Evolutionary conservation across 306 rosid genomes (phyloP).

Genomic region (Lathyrus oleraceus): DNA sequence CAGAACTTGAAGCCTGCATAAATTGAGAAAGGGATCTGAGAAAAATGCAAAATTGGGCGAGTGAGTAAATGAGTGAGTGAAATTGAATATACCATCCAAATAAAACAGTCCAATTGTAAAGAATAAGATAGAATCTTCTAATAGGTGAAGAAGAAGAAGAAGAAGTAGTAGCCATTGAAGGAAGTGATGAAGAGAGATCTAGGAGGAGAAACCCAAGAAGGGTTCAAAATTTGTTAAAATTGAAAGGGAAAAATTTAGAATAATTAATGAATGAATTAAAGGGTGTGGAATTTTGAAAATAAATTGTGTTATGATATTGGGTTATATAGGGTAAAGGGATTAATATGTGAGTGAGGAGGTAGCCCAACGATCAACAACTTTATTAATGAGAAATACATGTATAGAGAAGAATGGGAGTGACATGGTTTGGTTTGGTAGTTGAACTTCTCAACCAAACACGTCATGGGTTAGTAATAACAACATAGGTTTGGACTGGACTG

Average conservation of each 20-base stretch:
- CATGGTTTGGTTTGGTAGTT: background rate
- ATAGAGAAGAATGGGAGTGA: background rate
- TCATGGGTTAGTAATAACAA: background rate
- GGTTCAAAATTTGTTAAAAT: background rate
- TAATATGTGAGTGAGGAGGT: background rate
- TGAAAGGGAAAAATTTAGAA: background rate
- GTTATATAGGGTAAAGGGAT: background rate
- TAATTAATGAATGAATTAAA: background rate
- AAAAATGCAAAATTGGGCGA: background rate
- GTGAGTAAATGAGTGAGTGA: background rate
- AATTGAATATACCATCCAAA: conserved; percentile 63
- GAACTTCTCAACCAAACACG: background rate
- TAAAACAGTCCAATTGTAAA: conserved; percentile 77
- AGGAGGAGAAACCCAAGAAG: conserved; percentile 7
- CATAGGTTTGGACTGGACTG: background rate
- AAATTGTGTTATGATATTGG: background rate
- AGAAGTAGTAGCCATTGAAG: conserved; percentile 59
- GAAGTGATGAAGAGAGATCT: background rate
- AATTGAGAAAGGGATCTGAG: conserved; percentile 14
- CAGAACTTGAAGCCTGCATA: conserved; percentile 68
- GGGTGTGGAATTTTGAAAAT: background rate
- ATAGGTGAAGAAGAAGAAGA: conserved; percentile 45
- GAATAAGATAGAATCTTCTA: conserved; percentile 63
- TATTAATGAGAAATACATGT: background rate
- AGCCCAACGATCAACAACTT: background rate